Percentiles rank a stretch among this genome's conserved stretches.
Evolutionary conservation across 345 rosid species (phyloP).

Genomic region (Theobroma cacao): DNA sequence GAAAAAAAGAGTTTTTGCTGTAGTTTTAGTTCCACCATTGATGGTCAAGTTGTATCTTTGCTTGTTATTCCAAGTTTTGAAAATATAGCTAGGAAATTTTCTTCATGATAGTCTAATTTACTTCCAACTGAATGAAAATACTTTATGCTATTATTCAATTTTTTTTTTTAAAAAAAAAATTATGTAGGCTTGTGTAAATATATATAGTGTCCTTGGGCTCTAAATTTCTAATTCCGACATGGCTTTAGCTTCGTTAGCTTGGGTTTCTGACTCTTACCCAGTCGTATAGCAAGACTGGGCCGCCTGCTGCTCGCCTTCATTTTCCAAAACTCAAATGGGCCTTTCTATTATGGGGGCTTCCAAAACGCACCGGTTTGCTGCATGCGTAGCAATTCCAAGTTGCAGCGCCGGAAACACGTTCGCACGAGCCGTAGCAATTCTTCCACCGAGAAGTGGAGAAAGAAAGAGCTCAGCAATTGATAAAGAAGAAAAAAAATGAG

Average conservation of each 20-base stretch:
- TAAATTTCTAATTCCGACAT: background rate
- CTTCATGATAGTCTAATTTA: too few relatives aligned
- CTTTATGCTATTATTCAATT: too few relatives aligned
- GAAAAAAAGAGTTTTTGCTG: too few relatives aligned
- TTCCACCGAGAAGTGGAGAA: background rate
- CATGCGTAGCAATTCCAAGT: background rate
- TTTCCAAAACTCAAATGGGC: background rate
- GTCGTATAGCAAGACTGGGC: background rate
- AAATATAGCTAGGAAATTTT: too few relatives aligned
- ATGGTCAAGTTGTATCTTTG: too few relatives aligned
- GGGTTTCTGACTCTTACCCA: background rate
- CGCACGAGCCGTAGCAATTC: background rate
- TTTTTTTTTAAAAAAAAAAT: too few relatives aligned
- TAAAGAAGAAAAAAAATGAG: slow-evolving; percentile 20
- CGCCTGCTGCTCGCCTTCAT: background rate
- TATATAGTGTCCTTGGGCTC: background rate
- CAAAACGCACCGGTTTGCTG: background rate
- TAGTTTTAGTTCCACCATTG: too few relatives aligned
- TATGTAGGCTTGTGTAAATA: background rate
- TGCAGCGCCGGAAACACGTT: background rate
- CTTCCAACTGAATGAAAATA: too few relatives aligned
- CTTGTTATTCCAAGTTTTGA: too few relatives aligned
- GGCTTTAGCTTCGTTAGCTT: too few relatives aligned
- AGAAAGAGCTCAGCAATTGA: background rate
- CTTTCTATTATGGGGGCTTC: background rate